phyloP scores from a whole-genome alignment of 495 filamentous ascomycete species.

The Penicillium lagena region DNA sequence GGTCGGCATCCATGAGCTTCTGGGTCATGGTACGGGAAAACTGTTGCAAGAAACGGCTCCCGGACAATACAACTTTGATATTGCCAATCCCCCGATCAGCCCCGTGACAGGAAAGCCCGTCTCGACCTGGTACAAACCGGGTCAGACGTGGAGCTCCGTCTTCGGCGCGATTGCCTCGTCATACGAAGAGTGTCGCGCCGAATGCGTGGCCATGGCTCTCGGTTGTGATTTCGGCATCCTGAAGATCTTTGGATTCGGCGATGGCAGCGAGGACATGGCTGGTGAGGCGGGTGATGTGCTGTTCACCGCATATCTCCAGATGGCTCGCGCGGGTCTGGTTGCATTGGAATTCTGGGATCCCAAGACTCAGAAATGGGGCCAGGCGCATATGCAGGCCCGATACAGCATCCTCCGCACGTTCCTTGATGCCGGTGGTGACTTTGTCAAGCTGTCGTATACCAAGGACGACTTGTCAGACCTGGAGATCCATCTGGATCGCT shows the following conservation, averaged over 20 bases:
- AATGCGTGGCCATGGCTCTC: constrained; percentile 90
- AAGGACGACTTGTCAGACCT: constrained; percentile 76
- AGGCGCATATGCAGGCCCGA: constrained; percentile 90
- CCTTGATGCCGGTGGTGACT: constrained; percentile 74
- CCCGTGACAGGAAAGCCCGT: constrained; percentile 73
- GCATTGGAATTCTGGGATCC: constrained; percentile 89
- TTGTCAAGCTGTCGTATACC: constrained; percentile 70
- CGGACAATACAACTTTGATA: constrained; percentile 82
- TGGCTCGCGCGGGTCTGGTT: constrained; percentile 83
- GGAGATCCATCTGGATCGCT: constrained; percentile 70
- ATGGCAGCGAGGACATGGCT: constrained; percentile 63
- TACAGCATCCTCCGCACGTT: constrained; percentile 87
- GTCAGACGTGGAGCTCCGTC: constrained; percentile 89
- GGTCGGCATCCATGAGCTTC: constrained; percentile 90
- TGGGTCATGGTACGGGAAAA: constrained; percentile 94
- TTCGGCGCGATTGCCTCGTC: constrained; percentile 80
- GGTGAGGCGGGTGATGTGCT: constrained; percentile 78
- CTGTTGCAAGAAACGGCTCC: constrained; percentile 81
- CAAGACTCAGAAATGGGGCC: constrained; percentile 82
- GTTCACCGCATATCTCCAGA: constrained; percentile 77
- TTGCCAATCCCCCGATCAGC: constrained; percentile 68
- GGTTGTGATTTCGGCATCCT: constrained; percentile 84
- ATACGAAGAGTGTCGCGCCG: constrained; percentile 80
- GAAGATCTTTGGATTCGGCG: constrained; percentile 85
- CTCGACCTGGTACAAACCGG: constrained; percentile 83